These are phyloP conservation scores for Morella rubra DNA, from an alignment of 306 rosid species.

Conservation along the genomic window DNA sequence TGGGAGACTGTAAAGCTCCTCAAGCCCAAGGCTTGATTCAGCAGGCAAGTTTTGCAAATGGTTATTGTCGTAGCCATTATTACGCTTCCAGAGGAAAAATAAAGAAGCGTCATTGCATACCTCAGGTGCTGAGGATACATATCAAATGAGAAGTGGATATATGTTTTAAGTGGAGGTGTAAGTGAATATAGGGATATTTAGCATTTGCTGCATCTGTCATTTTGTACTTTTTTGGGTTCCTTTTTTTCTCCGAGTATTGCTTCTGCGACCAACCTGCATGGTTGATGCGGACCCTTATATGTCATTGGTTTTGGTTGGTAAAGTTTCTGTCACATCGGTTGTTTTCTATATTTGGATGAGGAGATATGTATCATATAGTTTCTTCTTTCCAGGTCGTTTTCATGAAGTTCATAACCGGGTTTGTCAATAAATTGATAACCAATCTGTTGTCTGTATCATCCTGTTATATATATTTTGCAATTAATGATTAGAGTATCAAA, in stretches of 20 bases:
- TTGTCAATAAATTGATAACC: not conserved
- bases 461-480: not conserved
- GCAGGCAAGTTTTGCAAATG: slow-evolving; percentile 16
- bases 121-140: slow-evolving; percentile 27
- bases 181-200: slow-evolving; percentile 32
- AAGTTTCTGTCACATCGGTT: not conserved
- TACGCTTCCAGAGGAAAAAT: slow-evolving; percentile 28
- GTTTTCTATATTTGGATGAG: no score
- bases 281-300: slow-evolving; percentile 30
- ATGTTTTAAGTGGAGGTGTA: slow-evolving; percentile 32
- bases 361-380: slow-evolving; percentile 11
- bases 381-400: not conserved
- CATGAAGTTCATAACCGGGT: not conserved
- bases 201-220: slow-evolving; percentile 24
- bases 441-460: not conserved
- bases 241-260: slow-evolving; percentile 12
- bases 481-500: not conserved
- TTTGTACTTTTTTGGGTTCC: slow-evolving; percentile 13
- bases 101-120: slow-evolving; percentile 46
- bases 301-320: slow-evolving; percentile 22
- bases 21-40: slow-evolving; percentile 63
- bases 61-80: slow-evolving; percentile 40
- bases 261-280: slow-evolving; percentile 26
- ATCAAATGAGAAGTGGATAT: slow-evolving; percentile 25
- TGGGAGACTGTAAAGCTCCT: slow-evolving; percentile 76